Base-by-base conservation (phyloP, 306 rosid genomes). In the Dryas alaskensis region DNA sequence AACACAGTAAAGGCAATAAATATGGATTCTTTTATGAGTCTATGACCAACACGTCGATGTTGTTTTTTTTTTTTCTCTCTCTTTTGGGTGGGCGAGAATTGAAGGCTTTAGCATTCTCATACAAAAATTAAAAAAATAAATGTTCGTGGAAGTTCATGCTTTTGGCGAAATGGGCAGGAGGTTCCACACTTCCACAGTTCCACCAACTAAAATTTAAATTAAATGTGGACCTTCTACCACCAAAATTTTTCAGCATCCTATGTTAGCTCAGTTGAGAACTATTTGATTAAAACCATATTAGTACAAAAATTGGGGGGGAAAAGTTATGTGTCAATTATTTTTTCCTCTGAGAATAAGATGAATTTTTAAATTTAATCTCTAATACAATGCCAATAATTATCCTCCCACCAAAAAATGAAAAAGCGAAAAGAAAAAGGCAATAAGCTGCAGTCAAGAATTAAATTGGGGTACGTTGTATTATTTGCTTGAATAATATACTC, bases 21-120 rank as follows among this genome's bases (percentile, higher is more conserved):
- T 54, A 42, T 13, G 54, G 76, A 72, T 72, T 72, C 57, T 47
- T 72, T 55, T 46, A 47, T 27, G 67, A 59, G 27, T 19, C 19
- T 19, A 19, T 19, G 19, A 19, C 19, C 52, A 42, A 1, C 75
- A 70, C 42, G 64, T 19, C 39, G 22, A 10, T 42, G 43, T 62
- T 7, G 27, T 62, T 6, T 7, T 31, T 5, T 25, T 19, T 57
- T 58, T 2, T 10, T 54, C 14, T 17, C 10, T 31, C 55, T 52
- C 6, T 69, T 19, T 52, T 52, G 37, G 11, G 73, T 5, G 48
- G 60, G 10, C 37, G 6, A 8, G 14, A 55, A 48, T 39, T 31
- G 60, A 19, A 68, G 46, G 59, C 25, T 50, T 50, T 51, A 22
- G 9, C 43, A 60, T 60, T 59, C 4, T 62, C 16, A 10, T 14